These are phyloP conservation scores for Acer campestre DNA, from an alignment of 345 rosid species.

Conservation along the genomic window DNA sequence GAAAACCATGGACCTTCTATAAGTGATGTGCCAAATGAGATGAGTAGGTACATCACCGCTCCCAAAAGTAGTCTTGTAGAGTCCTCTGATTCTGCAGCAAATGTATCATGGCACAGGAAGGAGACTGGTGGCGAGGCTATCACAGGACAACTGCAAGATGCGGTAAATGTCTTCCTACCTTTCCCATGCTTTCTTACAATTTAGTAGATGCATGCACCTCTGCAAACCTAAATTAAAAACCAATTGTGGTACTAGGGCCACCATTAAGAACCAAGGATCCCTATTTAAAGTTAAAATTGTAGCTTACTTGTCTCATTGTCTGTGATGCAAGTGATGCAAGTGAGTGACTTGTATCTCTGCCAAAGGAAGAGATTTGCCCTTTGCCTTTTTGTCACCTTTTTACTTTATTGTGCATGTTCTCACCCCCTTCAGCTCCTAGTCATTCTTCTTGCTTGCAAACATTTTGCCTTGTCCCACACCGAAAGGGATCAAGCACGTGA, in stretches of 20 bases:
- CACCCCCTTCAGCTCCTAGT: no score
- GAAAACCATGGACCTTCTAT: conserved; percentile 29
- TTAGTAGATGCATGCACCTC: conserved; percentile 2
- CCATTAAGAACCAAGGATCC: neutral
- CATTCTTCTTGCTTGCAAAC: neutral
- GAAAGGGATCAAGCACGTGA: neutral
- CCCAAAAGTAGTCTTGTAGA: conserved; percentile 27
- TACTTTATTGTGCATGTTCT: neutral
- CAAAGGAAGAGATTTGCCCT: neutral
- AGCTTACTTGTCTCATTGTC: neutral
- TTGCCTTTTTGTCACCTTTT: neutral
- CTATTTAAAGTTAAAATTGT: neutral
- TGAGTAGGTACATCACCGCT: conserved; percentile 18
- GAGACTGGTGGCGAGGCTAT: conserved; percentile 30
- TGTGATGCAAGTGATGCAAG: no score
- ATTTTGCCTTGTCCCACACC: neutral
- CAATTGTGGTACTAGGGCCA: neutral
- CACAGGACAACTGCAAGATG: conserved; percentile 37
- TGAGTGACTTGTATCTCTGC: neutral
- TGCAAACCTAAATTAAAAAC: neutral
- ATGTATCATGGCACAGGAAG: conserved; percentile 32
- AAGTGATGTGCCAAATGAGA: conserved; percentile 22
- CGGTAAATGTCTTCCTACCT: conserved; percentile 31
- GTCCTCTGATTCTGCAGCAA: conserved; percentile 33
- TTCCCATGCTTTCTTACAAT: neutral